Base-by-base conservation (phyloP, 1,139 yeast genomes). In the Sugiyamaella paludigena region DNA sequence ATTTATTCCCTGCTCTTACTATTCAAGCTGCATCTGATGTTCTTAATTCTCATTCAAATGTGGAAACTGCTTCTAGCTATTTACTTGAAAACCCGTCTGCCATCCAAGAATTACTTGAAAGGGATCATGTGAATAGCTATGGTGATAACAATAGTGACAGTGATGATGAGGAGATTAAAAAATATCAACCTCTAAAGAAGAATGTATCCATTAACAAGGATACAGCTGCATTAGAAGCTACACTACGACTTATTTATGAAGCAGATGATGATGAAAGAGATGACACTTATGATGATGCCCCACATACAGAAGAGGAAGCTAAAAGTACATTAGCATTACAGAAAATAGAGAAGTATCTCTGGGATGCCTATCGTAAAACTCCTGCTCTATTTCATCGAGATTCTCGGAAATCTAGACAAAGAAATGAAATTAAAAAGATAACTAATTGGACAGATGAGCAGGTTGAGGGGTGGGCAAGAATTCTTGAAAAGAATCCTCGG, bases 401-500 rank as follows among this genome's bases (percentile, higher is more conserved):
- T 0, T 65, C 72, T 5, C 72, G 96, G 51, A 80, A 81, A 45
- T 61, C 82, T 0, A 67, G 73, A 35, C 66, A 61, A 8, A 74
- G 97, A 49, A 69, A 70, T 28, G 77, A 75, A 19, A 68, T 88
- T 60, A 79, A 76, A 56, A 62, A 66, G 12, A 69, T 71, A 34
- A 78, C 83, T 0, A 73, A 73, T 1, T 87, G 95, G 96, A 74
- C 89, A 0, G 92, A 89, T 64, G 96, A 87, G 62, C 95, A 88
- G 64, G 79, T 91, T 40, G 97, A 91, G 71, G 96, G 96, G 0
- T 91, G 97, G 97, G 84, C 85, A 1, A 71, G 85, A 52, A 84
- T 86, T 84, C 65, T 89, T 31, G 75, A 78, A 43, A 79, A 78
- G 56, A 79, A 83, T 40, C 89, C 94, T 0, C 70, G 75, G 45